Conservation (phyloP, 1,284 basidiomycete species). For the Cryptococcus sp. region DNA sequence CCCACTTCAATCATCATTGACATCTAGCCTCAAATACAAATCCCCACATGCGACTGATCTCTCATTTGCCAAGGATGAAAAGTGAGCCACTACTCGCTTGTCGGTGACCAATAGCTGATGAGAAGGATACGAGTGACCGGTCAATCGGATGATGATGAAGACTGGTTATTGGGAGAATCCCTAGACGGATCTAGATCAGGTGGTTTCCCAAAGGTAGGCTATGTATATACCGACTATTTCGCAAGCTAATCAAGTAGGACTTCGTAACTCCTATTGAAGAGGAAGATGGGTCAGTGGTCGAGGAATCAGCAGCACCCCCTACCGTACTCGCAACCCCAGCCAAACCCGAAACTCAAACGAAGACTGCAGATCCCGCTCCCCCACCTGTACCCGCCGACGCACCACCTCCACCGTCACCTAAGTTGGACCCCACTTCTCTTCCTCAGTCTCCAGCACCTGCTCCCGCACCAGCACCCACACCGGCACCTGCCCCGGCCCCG, state of each 20-base stretch:
- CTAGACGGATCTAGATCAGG: constrained; percentile 42
- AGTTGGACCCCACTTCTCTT: constrained; percentile 12
- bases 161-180: constrained; percentile 46
- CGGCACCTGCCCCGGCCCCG: constrained; percentile 5
- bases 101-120: neutral
- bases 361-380: constrained; percentile 5
- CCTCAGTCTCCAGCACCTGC: constrained; percentile 34
- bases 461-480: constrained; percentile 4
- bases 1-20: neutral
- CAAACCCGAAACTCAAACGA: too few relatives aligned
- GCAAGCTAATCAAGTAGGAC: constrained; percentile 23
- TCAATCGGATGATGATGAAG: constrained; percentile 44
- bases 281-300: constrained; percentile 2
- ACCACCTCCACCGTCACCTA: constrained; percentile 24
- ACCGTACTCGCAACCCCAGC: too few relatives aligned
- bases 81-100: constrained; percentile 29
- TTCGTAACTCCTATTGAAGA: constrained; percentile 33
- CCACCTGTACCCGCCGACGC: constrained; percentile 14
- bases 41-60: constrained; percentile 47
- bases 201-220: constrained; percentile 45
- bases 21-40: constrained; percentile 45
- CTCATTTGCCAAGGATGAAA: constrained; percentile 47
- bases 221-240: neutral
- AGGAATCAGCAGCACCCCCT: neutral
- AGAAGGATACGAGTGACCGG: constrained; percentile 45